Percentiles rank a stretch among this genome's conserved stretches.
These are phyloP conservation scores for Penicillium frequentans DNA, from an alignment of 2,329 filamentous ascomycete genomes.

Conservation along the genomic window DNA sequence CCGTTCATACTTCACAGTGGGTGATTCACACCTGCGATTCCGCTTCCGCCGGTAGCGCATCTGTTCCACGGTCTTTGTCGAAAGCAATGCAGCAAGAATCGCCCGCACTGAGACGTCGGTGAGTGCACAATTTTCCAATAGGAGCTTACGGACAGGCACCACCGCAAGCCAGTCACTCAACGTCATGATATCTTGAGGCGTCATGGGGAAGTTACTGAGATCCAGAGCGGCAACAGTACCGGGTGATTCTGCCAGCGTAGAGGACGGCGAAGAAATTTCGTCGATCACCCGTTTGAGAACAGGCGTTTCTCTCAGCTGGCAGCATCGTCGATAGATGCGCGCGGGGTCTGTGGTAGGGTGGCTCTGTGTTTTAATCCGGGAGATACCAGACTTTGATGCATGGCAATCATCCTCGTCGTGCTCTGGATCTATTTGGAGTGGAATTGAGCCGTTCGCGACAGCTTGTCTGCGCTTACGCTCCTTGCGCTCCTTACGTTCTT, in stretches of 20 bases:
- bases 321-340: constrained; percentile 90
- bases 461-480: constrained; percentile 83
- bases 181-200: constrained; percentile 79
- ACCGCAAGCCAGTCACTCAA: constrained; percentile 92
- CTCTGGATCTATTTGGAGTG: constrained; percentile 76
- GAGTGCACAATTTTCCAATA: constrained; percentile 83
- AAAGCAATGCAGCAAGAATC: constrained; percentile 79
- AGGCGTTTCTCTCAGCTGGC: constrained; percentile 87
- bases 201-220: constrained; percentile 79
- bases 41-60: constrained; percentile 52
- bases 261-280: constrained; percentile 73
- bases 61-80: constrained; percentile 67
- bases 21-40: constrained; percentile 37
- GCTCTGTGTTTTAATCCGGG: constrained; percentile 57
- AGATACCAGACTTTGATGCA: constrained; percentile 27
- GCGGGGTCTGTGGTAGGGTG: constrained; percentile 86
- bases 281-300: constrained; percentile 90
- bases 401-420: constrained; percentile 59
- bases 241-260: constrained; percentile 60
- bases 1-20: constrained; percentile 31
- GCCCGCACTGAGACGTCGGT: constrained; percentile 85
- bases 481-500: constrained; percentile 87
- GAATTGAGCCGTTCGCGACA: constrained; percentile 82
- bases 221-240: constrained; percentile 83
- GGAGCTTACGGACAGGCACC: constrained; percentile 82